These are phyloP conservation scores for Meredithiella fracta DNA, from an alignment of 2,329 filamentous ascomycete genomes.

Conservation along the genomic window DNA sequence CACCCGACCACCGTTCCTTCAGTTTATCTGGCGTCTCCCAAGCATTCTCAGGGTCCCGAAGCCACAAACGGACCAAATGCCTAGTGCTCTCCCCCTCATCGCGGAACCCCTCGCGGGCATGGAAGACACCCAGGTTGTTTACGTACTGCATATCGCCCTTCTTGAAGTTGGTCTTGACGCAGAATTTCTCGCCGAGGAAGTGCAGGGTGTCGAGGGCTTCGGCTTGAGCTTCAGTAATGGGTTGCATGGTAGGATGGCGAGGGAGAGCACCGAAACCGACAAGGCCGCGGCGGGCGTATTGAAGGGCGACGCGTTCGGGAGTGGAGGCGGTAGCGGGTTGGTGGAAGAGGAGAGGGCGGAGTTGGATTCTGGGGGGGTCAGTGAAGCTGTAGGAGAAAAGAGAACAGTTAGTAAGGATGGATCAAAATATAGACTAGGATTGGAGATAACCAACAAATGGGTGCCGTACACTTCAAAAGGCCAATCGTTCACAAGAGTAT, in stretches of 20 bases:
- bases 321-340: conserved; percentile 15
- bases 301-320: conserved; percentile 39
- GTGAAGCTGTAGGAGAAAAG: conserved; percentile 5
- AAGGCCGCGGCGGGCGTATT: conserved; percentile 27
- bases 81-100: conserved; percentile 29
- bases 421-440: background rate
- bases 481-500: conserved; percentile 28
- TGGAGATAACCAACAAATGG: background rate
- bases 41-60: conserved; percentile 31
- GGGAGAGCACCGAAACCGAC: conserved; percentile 20
- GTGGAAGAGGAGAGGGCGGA: conserved; percentile 14
- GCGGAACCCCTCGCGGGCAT: conserved; percentile 33
- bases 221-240: conserved; percentile 36
- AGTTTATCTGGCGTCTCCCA: conserved; percentile 31
- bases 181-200: conserved; percentile 31
- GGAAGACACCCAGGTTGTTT: conserved; percentile 39
- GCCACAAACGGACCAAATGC: conserved; percentile 34
- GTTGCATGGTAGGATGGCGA: conserved; percentile 36
- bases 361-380: conserved; percentile 7
- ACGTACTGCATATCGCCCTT: conserved; percentile 38
- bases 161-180: conserved; percentile 29
- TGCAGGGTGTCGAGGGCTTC: conserved; percentile 37
- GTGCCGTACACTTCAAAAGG: conserved; percentile 14
- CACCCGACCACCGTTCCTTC: conserved; percentile 31
- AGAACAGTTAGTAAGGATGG: conserved; percentile 1